A percentile compares a stretch with the other conserved stretches of the same genome.
Conservation (phyloP, 768 basidiomycete species). For the Naganishia vaughanmartiniae region DNA sequence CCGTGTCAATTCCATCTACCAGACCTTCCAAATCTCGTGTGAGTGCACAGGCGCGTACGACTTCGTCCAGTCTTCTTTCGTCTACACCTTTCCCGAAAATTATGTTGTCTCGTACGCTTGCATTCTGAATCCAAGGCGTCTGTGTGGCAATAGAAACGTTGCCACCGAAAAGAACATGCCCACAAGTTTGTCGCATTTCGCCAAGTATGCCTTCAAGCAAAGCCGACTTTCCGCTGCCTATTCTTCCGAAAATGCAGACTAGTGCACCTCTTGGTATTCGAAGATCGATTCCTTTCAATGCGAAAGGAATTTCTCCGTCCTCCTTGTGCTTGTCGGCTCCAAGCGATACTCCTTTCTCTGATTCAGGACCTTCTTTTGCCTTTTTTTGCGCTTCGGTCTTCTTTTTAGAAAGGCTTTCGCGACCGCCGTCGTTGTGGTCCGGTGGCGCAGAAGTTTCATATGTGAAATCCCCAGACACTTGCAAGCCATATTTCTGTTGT, state of each 20-base stretch:
- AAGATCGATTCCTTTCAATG: conserved; percentile 56
- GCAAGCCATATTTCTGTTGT: conserved; percentile 54
- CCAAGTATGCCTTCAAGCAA: conserved; percentile 45
- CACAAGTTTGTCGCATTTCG: conserved; percentile 40
- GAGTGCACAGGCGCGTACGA: too few relatives aligned
- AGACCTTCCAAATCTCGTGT: too few relatives aligned
- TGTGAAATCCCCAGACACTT: conserved; percentile 49
- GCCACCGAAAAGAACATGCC: conserved; percentile 44
- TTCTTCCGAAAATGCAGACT: conserved; percentile 45
- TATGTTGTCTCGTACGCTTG: too few relatives aligned
- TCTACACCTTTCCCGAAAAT: too few relatives aligned
- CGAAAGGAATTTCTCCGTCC: conserved; percentile 51
- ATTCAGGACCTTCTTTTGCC: not conserved
- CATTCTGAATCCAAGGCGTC: too few relatives aligned
- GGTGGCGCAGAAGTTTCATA: conserved; percentile 41
- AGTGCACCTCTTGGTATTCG: conserved; percentile 39
- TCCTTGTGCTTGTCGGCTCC: conserved; percentile 2
- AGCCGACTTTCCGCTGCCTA: conserved; percentile 49
- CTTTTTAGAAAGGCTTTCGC: conserved; percentile 28
- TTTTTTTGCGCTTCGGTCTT: conserved; percentile 19
- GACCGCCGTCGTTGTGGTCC: conserved; percentile 34
- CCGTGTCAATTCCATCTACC: too few relatives aligned
- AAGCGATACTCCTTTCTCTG: not conserved
- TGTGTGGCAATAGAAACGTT: conserved; percentile 39
- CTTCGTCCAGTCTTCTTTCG: too few relatives aligned